Percentiles rank a stretch among this genome's conserved stretches.
Conservation (phyloP, 2,329 filamentous ascomycete genomes). For the Aspergillus aculeatinus region DNA sequence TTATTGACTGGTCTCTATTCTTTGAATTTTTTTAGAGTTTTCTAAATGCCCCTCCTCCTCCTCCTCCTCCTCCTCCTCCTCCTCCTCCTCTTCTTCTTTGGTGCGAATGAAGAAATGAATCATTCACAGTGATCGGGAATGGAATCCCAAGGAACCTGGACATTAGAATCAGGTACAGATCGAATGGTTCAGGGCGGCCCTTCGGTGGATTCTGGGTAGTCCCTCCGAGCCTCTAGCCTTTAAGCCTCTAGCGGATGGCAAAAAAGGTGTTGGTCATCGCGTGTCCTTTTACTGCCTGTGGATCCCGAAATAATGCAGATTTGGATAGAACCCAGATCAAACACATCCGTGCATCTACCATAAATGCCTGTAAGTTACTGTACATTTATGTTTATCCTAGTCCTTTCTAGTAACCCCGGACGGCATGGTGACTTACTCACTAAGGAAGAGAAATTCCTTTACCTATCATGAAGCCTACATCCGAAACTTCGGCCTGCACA, state of each 20-base stretch:
- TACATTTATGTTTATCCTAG: background rate
- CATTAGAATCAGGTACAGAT: conserved; percentile 7
- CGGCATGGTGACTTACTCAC: too few species aligned
- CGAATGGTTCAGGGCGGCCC: background rate
- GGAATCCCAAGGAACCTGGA: background rate
- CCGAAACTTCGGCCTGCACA: background rate
- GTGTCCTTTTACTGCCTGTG: conserved; percentile 18
- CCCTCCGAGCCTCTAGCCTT: background rate
- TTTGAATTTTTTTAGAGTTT: too few species aligned
- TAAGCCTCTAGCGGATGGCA: conserved; percentile 12
- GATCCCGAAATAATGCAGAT: conserved; percentile 18
- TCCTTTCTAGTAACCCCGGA: too few species aligned
- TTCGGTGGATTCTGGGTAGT: background rate
- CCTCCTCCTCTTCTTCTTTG: too few species aligned
- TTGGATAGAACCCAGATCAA: conserved; percentile 14
- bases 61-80: too few species aligned
- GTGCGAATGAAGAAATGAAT: too few species aligned
- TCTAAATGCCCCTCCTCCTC: too few species aligned
- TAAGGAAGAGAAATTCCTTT: background rate
- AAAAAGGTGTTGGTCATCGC: conserved; percentile 19
- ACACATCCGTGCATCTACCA: conserved; percentile 16
- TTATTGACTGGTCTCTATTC: too few species aligned
- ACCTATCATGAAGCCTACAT: background rate
- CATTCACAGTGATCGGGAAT: background rate
- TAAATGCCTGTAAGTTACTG: conserved; percentile 1